Percentiles rank a stretch among this genome's conserved stretches.
Evolutionary conservation across 2,329 filamentous ascomycete genomes (phyloP).

Genomic region (Pyrenochaeta sp.): DNA sequence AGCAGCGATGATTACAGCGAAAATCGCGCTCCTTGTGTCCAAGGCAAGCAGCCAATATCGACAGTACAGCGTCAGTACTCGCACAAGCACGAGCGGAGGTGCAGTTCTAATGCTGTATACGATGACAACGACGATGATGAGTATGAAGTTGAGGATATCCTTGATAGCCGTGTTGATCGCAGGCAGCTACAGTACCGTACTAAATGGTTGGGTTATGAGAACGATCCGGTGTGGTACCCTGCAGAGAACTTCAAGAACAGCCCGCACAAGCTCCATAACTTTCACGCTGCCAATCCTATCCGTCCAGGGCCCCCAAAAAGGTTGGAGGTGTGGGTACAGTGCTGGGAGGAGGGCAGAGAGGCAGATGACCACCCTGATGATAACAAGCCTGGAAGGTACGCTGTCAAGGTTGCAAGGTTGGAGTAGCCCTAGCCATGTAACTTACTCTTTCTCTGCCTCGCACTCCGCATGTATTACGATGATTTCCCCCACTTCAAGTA

Average conservation of each 20-base stretch:
- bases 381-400: no score
- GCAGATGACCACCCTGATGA: slow-evolving; percentile 13
- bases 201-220: slow-evolving; percentile 12
- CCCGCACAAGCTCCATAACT: slow-evolving; percentile 11
- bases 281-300: slow-evolving; percentile 14
- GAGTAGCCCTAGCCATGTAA: no score
- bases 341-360: slow-evolving; percentile 21
- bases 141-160: slow-evolving; percentile 14
- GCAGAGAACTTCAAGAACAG: slow-evolving; percentile 15
- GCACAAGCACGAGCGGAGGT: slow-evolving; percentile 1
- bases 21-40: slow-evolving; percentile 1
- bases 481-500: no score
- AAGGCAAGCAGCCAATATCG: slow-evolving; percentile 1
- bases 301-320: slow-evolving; percentile 11
- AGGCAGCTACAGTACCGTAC: slow-evolving; percentile 12
- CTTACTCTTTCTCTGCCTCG: no score
- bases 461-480: no score
- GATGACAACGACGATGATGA: slow-evolving; percentile 7
- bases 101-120: background rate
- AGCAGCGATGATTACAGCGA: no score
- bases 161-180: slow-evolving; percentile 6
- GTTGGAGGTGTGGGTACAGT: slow-evolving; percentile 14
- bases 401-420: no score
- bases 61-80: background rate
- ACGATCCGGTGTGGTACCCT: slow-evolving; percentile 13